Evolutionary conservation across 1,139 yeast genomes (phyloP).

Genomic region (Magnusiomyces tetraspermus): DNA sequence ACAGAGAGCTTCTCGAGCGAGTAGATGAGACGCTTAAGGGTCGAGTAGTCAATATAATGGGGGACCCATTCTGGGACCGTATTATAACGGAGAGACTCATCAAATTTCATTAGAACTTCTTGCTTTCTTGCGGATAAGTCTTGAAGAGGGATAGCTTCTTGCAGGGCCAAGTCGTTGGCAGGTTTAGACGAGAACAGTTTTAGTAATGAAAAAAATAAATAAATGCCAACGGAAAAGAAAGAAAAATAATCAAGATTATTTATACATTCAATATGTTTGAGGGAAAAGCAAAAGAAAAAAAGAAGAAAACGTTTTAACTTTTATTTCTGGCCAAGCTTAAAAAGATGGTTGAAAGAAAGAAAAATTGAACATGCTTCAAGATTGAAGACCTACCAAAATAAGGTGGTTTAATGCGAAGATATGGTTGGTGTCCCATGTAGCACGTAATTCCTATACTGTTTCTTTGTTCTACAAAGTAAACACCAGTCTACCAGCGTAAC

Average conservation of each 20-base stretch:
- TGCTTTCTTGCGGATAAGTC: slow-evolving; percentile 6
- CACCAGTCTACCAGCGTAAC: too few relatives aligned
- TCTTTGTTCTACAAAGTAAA: too few relatives aligned
- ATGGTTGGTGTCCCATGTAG: too few relatives aligned
- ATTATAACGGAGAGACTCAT: slow-evolving; percentile 64
- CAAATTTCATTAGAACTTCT: slow-evolving; percentile 48
- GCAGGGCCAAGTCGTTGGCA: not conserved
- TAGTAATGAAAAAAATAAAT: not conserved
- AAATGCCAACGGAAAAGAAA: not conserved
- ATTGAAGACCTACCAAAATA: too few relatives aligned
- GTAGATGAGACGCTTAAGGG: slow-evolving; percentile 47
- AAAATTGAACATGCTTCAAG: too few relatives aligned
- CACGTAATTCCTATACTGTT: too few relatives aligned
- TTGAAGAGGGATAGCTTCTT: slow-evolving; percentile 1
- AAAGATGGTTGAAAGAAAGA: too few relatives aligned
- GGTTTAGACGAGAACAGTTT: not conserved
- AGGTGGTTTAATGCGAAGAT: too few relatives aligned
- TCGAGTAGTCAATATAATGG: slow-evolving; percentile 54
- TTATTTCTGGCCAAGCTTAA: too few relatives aligned
- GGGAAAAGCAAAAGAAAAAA: not conserved
- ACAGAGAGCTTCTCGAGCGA: slow-evolving; percentile 34
- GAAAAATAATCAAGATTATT: not conserved
- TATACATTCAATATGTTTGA: not conserved
- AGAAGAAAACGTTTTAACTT: not conserved
- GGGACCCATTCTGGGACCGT: slow-evolving; percentile 79